These are phyloP conservation scores for Trichoderma atrobrunneum DNA, from an alignment of 2,329 filamentous ascomycete genomes.

Conservation along the genomic window DNA sequence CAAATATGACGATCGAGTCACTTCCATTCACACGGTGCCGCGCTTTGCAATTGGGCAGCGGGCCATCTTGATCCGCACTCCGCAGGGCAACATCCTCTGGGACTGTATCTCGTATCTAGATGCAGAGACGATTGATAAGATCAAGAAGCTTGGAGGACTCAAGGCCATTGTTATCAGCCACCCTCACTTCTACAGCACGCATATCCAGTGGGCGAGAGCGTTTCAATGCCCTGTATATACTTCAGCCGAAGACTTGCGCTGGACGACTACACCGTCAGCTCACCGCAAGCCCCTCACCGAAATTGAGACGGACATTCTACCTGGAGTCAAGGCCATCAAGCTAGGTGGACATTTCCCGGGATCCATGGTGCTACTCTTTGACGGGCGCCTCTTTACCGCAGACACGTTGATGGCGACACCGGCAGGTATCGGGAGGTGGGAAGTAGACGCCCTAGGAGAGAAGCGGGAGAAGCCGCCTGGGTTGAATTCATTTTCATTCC, in stretches of 20 bases:
- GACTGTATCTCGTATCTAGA: constrained; percentile 73
- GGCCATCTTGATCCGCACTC: constrained; percentile 64
- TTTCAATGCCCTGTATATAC: constrained; percentile 72
- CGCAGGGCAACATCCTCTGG: constrained; percentile 72
- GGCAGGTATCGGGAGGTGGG: constrained; percentile 47
- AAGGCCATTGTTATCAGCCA: constrained; percentile 73
- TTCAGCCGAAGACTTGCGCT: constrained; percentile 61
- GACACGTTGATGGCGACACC: constrained; percentile 75
- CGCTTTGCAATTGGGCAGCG: constrained; percentile 74
- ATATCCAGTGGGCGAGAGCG: constrained; percentile 67
- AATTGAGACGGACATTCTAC: constrained; percentile 42
- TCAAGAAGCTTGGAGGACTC: constrained; percentile 63
- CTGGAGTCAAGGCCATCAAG: constrained; percentile 61
- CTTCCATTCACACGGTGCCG: constrained; percentile 49
- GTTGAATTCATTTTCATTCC: constrained; percentile 62
- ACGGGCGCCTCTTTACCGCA: constrained; percentile 64
- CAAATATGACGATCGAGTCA: constrained; percentile 42
- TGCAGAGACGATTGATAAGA: constrained; percentile 54
- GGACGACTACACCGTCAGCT: constrained; percentile 53
- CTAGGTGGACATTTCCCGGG: constrained; percentile 79
- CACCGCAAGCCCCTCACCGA: constrained; percentile 47
- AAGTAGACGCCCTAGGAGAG: constrained; percentile 38
- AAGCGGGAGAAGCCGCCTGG: constrained; percentile 39
- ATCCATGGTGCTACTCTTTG: constrained; percentile 64
- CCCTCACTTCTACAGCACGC: constrained; percentile 79